Base-by-base conservation (phyloP, 2,329 filamentous ascomycete species). In the Geoglossum cookeanum region DNA sequence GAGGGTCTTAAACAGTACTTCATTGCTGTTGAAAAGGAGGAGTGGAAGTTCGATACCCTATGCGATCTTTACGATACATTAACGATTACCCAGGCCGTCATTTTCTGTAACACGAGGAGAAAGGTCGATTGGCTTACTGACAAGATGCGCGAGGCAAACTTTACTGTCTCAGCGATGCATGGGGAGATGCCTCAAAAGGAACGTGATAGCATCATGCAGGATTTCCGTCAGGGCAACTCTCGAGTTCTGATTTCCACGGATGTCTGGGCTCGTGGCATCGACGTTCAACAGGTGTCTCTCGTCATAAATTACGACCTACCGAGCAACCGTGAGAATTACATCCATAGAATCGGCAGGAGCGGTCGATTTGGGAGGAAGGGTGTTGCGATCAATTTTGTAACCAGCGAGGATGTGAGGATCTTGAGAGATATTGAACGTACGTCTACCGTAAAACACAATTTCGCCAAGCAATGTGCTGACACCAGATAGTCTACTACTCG, bases 121-220 rank as follows among this genome's bases (percentile, higher is more conserved):
- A 98, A 98, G 85, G 92, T 98, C 56, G 92, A 98, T 71, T 98
- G 92, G 92, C 75, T 98, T 59, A 97, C 92, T 3, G 92, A 98
- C 74, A 98, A 98, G 78, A 95, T 98, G 87, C 86, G 89, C 62
- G 92, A 96, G 70, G 88, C 89, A 65, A 96, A 98, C 74, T 98
- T 98, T 71, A 98, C 92, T 0, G 92, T 98, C 63, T 94, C 87
- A 65, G 91, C 87, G 65, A 98, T 98, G 92, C 92, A 98, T 69
- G 92, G 92, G 63, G 92, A 98, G 66, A 98, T 98, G 92, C 89
- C 90, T 29, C 92, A 98, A 70, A 92, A 92, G 73, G 90, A 97
- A 72, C 84, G 92, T 65, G 92, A 98, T 74, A 91, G 87, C 71
- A 98, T 98, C 68, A 98, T 98, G 92, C 87, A 95, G 69, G 92